Evolutionary conservation across 345 rosid species (phyloP).

Genomic region (Bruguiera parviflora): DNA sequence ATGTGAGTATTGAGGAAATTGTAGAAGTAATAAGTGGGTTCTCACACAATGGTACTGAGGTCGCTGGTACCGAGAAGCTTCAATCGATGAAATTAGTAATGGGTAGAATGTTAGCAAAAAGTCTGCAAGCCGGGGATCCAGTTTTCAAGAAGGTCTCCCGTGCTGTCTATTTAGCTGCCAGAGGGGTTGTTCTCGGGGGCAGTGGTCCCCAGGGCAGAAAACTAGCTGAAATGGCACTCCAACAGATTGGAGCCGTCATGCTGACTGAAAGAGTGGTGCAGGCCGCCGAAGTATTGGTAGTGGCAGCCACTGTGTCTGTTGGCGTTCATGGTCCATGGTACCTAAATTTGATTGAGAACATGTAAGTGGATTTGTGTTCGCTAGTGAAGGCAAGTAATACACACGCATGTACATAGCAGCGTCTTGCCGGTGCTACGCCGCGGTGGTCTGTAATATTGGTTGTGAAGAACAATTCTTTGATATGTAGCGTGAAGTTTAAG

Average conservation of each 20-base stretch:
- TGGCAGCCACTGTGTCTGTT: slow-evolving; percentile 58
- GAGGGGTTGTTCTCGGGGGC: slow-evolving; percentile 69
- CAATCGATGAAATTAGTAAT: slow-evolving; percentile 50
- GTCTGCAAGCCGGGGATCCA: slow-evolving; percentile 72
- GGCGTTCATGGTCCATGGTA: slow-evolving; percentile 75
- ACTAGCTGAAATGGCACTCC: slow-evolving; percentile 53
- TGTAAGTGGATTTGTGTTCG: slow-evolving; percentile 11
- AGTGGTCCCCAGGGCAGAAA: slow-evolving; percentile 47
- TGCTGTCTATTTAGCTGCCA: slow-evolving; percentile 56
- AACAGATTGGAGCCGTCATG: slow-evolving; percentile 54
- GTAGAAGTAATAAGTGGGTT: slow-evolving; percentile 44
- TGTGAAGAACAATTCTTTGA: neutral
- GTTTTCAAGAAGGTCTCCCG: slow-evolving; percentile 67
- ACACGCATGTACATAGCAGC: neutral
- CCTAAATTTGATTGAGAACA: slow-evolving; percentile 29
- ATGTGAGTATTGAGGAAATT: slow-evolving; percentile 56
- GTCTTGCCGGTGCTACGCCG: too few species aligned
- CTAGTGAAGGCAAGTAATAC: neutral
- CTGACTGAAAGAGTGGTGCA: slow-evolving; percentile 56
- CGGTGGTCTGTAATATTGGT: neutral
- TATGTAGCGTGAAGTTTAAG: too few species aligned
- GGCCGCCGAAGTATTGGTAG: slow-evolving; percentile 53
- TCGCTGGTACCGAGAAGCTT: slow-evolving; percentile 24
- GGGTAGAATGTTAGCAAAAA: slow-evolving; percentile 63
- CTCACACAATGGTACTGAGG: slow-evolving; percentile 26